These are phyloP conservation scores for Lentinula aciculospora DNA, from an alignment of 768 basidiomycete species.

Conservation along the genomic window DNA sequence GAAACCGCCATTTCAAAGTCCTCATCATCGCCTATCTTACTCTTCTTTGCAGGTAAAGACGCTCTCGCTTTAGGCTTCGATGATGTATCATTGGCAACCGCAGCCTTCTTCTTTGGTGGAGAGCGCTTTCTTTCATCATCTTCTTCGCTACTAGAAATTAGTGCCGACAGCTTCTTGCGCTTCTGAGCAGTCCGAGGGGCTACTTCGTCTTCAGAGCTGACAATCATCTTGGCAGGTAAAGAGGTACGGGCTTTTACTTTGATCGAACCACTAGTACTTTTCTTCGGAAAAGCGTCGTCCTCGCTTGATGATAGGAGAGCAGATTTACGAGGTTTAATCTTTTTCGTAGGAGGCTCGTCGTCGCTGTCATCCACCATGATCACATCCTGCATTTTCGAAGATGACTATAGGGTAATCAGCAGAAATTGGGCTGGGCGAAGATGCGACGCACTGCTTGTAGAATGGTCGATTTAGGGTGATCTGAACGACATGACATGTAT, in stretches of 20 bases:
- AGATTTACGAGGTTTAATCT: background rate
- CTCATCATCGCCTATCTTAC: background rate
- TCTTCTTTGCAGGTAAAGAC: background rate
- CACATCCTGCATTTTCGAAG: background rate
- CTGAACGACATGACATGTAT: background rate
- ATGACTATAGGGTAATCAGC: background rate
- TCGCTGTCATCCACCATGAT: conserved; percentile 5
- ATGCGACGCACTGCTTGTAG: background rate
- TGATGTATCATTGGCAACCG: conserved; percentile 9
- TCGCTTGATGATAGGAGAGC: background rate
- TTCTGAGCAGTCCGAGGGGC: background rate
- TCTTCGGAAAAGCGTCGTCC: background rate
- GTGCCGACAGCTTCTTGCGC: conserved; percentile 6
- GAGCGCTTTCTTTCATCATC: conserved; percentile 7
- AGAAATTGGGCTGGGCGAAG: background rate
- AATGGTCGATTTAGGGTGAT: background rate
- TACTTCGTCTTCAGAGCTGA: background rate
- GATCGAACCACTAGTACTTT: background rate
- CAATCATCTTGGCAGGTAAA: background rate
- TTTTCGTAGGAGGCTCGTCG: background rate
- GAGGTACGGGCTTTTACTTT: background rate
- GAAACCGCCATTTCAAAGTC: conserved; percentile 6
- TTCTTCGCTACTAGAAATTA: conserved; percentile 11
- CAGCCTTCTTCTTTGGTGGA: conserved; percentile 22
- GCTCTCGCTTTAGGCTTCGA: background rate